These are phyloP conservation scores for Cladosporium colombiae DNA, from an alignment of 2,329 filamentous ascomycete genomes.

Conservation along the genomic window DNA sequence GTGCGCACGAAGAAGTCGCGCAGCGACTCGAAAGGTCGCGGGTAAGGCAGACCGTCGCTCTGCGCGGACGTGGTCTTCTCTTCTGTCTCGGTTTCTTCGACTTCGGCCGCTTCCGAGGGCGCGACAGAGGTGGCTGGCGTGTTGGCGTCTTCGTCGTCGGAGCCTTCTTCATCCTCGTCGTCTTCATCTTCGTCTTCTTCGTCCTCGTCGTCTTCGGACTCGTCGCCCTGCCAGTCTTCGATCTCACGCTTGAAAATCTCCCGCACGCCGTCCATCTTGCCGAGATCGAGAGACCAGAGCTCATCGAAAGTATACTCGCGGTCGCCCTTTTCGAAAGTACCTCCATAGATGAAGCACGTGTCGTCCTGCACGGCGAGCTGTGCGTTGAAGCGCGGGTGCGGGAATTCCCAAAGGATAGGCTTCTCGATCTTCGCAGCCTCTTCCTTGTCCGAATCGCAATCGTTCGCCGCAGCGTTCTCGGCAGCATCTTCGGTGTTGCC, in stretches of 20 bases:
- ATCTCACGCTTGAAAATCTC: slow-evolving; percentile 85
- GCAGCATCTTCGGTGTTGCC: slow-evolving; percentile 47
- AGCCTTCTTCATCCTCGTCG: slow-evolving; percentile 48
- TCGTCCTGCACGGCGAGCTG: slow-evolving; percentile 90
- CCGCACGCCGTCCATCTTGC: slow-evolving; percentile 89
- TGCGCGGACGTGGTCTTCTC: slow-evolving; percentile 49
- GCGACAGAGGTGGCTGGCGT: slow-evolving; percentile 30
- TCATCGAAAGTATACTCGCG: slow-evolving; percentile 96
- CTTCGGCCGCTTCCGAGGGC: slow-evolving; percentile 21
- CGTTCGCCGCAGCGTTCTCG: slow-evolving; percentile 6
- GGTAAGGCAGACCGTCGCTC: slow-evolving; percentile 75
- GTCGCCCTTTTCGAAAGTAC: slow-evolving; percentile 93
- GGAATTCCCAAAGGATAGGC: slow-evolving; percentile 73
- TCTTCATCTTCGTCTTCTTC: slow-evolving; percentile 54
- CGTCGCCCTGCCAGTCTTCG: slow-evolving; percentile 72
- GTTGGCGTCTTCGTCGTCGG: slow-evolving; percentile 44
- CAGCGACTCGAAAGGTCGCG: slow-evolving; percentile 81
- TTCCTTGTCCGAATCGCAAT: slow-evolving; percentile 54
- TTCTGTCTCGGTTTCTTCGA: slow-evolving; percentile 27
- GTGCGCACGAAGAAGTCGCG: slow-evolving; percentile 91
- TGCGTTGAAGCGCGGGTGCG: slow-evolving; percentile 87
- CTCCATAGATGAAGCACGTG: slow-evolving; percentile 89
- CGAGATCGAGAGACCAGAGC: slow-evolving; percentile 89
- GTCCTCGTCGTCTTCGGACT: slow-evolving; percentile 50
- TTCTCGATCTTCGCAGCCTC: slow-evolving; percentile 54